Evolutionary conservation across 768 basidiomycete species (phyloP), one percentile per base, ranked within the genome.

Genomic region (Agaricus bisporus): DNA sequence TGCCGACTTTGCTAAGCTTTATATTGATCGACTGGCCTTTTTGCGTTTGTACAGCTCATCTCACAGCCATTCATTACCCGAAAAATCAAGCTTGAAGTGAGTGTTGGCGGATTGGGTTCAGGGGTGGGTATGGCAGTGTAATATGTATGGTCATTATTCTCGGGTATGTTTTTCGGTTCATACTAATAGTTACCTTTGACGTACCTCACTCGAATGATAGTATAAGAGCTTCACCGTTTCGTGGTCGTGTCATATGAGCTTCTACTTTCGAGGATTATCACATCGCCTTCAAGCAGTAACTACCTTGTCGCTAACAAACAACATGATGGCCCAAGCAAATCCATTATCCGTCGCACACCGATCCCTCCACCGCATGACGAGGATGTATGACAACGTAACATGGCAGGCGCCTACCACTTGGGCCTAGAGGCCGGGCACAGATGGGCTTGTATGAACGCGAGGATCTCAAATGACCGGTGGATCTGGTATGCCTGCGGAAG

Each of bases 101-200:
- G 81, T 57, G 67, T 69, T 4, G 89, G 94, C 58, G 82, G 85
- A 5, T 68, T 91, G 0, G 91, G 91, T 2, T n/a, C n/a, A n/a
- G n/a, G n/a, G n/a, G n/a, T 85, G 78, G 77, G 79, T 84, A 6
- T 94, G 90, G 88, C 88, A 92, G 63, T 86, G 81, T 55, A 93
- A 93, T 60, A 69, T 91, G 25, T 91, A 93, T 52, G 83, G 85
- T 0, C 90, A 92, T 66, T 93, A 85, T 63, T 76, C 76, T 26
- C 68, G 93, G 59, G 91, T 92, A 61, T 50, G 85, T 76, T 4
- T 25, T 25, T 14, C 36, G 29, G 14, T 43, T 36, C 15, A 8
- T 35, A n/a, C n/a, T n/a, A n/a, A n/a, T n/a, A 12, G 37, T 9
- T 32, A 20, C 39, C 26, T 35, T 20, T 18, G 29, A 29, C 43